A percentile compares a stretch with the other conserved stretches of the same genome.
Evolutionary conservation across 768 basidiomycete species (phyloP).

Genomic region (Podaxis pistillaris): DNA sequence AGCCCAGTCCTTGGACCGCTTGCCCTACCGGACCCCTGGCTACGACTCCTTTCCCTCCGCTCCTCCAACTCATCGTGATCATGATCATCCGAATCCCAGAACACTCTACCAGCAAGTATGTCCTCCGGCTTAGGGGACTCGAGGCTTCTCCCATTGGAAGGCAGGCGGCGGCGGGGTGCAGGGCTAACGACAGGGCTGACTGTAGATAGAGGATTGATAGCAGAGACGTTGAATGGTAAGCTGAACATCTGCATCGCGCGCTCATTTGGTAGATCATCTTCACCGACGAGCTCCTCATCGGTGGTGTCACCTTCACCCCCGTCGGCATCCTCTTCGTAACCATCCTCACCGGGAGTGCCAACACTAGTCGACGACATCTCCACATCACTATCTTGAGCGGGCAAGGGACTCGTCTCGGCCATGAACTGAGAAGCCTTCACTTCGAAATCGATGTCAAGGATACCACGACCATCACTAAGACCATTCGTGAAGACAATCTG

Average conservation of each 20-base stretch:
- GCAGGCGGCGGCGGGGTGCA: slow-evolving; percentile 26
- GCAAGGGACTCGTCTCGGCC: slow-evolving; percentile 46
- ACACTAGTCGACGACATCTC: slow-evolving; percentile 31
- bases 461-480: slow-evolving; percentile 49
- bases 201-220: slow-evolving; percentile 76
- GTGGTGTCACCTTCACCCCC: slow-evolving; percentile 74
- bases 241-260: slow-evolving; percentile 72
- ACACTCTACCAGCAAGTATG: slow-evolving; percentile 61
- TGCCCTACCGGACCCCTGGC: slow-evolving; percentile 25
- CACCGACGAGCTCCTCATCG: slow-evolving; percentile 81
- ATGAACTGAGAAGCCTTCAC: slow-evolving; percentile 52
- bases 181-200: slow-evolving; percentile 58
- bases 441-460: slow-evolving; percentile 72
- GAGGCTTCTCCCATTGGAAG: slow-evolving; percentile 16
- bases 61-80: slow-evolving; percentile 32
- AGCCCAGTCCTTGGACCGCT: slow-evolving; percentile 37
- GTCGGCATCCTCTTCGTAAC: slow-evolving; percentile 46
- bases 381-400: slow-evolving; percentile 49
- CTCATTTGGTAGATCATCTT: slow-evolving; percentile 70
- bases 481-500: slow-evolving; percentile 72
- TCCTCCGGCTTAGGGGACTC: slow-evolving; percentile 60
- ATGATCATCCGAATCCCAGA: slow-evolving; percentile 49
- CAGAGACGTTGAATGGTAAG: slow-evolving; percentile 59
- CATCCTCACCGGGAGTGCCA: slow-evolving; percentile 43
- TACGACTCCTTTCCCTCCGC: slow-evolving; percentile 18